A percentile compares a stretch with the other conserved stretches of the same genome.
Conservation (phyloP, 2,329 filamentous ascomycete genomes). For the Hymenoscyphus repandus region DNA sequence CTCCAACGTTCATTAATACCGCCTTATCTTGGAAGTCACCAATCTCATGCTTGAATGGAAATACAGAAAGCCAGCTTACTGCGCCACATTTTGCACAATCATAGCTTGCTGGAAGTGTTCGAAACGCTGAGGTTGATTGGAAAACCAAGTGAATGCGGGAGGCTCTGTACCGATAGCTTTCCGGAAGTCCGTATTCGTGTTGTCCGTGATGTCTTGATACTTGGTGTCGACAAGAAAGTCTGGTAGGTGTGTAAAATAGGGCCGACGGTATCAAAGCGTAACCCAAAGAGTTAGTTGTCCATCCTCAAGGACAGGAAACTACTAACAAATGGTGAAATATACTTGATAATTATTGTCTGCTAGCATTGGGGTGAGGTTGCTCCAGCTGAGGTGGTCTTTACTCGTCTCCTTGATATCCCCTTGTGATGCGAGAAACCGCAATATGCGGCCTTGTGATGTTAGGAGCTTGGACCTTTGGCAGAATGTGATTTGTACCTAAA, state of each 20-base stretch:
- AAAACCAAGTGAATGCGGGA: conserved; percentile 8
- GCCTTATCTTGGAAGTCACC: background rate
- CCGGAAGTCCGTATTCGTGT: conserved; percentile 2
- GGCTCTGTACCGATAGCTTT: conserved; percentile 10
- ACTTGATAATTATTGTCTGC: no score
- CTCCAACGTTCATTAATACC: conserved; percentile 37
- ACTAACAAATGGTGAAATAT: no score
- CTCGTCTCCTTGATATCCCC: conserved; percentile 1
- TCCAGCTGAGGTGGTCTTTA: background rate
- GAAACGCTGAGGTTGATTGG: conserved; percentile 1
- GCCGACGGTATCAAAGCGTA: no score
- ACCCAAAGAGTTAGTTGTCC: no score
- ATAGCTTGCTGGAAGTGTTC: conserved; percentile 8
- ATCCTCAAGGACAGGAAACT: no score
- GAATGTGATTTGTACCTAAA: background rate
- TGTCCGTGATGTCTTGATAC: no score
- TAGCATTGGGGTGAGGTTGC: conserved; percentile 6
- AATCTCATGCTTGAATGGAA: conserved; percentile 1
- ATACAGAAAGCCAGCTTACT: conserved; percentile 3
- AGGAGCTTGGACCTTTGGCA: background rate
- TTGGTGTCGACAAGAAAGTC: no score
- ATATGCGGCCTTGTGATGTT: background rate
- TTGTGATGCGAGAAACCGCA: background rate
- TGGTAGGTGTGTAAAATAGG: no score
- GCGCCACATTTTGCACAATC: conserved; percentile 2